Base-by-base conservation (phyloP, 2,329 filamentous ascomycete species). In the Tolypocladium capitatum region DNA sequence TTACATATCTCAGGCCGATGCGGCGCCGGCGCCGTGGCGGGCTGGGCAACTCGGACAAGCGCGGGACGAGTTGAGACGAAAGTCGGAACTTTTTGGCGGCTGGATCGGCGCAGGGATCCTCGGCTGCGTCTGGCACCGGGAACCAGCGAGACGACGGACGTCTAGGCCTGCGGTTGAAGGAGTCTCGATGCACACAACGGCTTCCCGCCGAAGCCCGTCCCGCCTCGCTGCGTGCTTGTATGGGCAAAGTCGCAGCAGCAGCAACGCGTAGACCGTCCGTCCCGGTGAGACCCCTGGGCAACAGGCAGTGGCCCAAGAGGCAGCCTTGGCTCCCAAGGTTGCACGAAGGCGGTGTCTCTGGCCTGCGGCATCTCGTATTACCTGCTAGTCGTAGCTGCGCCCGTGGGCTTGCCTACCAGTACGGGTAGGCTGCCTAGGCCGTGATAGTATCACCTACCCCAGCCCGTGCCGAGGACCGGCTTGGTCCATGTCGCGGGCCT, bases 101-200 rank as follows among this genome's bases (percentile, higher is more conserved):
- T 43, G 28, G 49, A 55, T 53, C 50, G 47, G 43, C 48, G 40
- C 47, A 51, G 48, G 51, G 48, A 48, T 51, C 33, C 38, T 33
- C n/a, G n/a, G n/a, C n/a, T n/a, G n/a, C n/a, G n/a, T n/a, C n/a
- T n/a, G n/a, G n/a, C n/a, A n/a, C n/a, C n/a, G n/a, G n/a, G n/a
- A n/a, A 36, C 42, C 42, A 46, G 43, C 34, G 28, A 45, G 32
- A 32, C 33, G 36, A 16, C 16, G 35, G 18, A 45, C 4, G 18
- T 35, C 31, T 24, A 18, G 24, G 24, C 24, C n/a, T n/a, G n/a
- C n/a, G n/a, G n/a, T n/a, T n/a, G n/a, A n/a, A n/a, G n/a, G n/a
- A n/a, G n/a, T n/a, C n/a, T n/a, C n/a, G n/a, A n/a, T n/a, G n/a
- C n/a, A n/a, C n/a, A n/a, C n/a, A n/a, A n/a, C n/a, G n/a, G n/a